phyloP scores from a whole-genome alignment of 176 grass and related monocot species.

The Ananas comosus region DNA sequence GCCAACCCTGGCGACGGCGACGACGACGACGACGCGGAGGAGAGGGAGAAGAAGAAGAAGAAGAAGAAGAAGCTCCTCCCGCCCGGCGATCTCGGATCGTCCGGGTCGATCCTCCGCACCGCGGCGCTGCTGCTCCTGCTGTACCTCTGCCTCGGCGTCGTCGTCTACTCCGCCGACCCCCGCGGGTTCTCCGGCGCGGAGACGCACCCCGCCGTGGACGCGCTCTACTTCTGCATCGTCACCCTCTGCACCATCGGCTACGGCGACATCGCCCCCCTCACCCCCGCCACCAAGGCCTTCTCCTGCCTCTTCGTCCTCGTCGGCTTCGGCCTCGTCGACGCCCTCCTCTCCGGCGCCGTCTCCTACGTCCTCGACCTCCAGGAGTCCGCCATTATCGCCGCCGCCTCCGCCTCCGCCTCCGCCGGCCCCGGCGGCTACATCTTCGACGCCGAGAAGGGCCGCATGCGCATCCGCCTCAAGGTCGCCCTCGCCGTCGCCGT shows the following conservation, averaged over 20 bases:
- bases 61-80: neutral
- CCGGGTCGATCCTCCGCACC: constrained; percentile 30
- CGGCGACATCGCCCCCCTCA: constrained; percentile 47
- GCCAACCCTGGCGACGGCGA: no score
- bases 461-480: constrained; percentile 22
- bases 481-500: constrained; percentile 13
- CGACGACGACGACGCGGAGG: no score
- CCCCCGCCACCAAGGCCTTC: constrained; percentile 32
- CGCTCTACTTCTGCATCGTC: constrained; percentile 65
- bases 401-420: constrained; percentile 29
- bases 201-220: constrained; percentile 29
- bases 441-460: constrained; percentile 26
- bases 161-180: constrained; percentile 36
- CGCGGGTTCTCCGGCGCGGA: constrained; percentile 34
- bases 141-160: constrained; percentile 40
- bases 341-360: constrained; percentile 38
- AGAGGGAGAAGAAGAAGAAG: no score
- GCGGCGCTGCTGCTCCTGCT: constrained; percentile 35
- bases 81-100: neutral
- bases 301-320: constrained; percentile 44
- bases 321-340: constrained; percentile 36
- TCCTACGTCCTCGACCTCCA: constrained; percentile 70
- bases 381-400: constrained; percentile 35
- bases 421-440: constrained; percentile 31
- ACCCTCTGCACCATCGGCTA: constrained; percentile 47